A percentile compares a stretch with the other conserved stretches of the same genome.
These are phyloP conservation scores for Cercospora nicotianae DNA, from an alignment of 2,329 filamentous ascomycete species.

Conservation along the genomic window DNA sequence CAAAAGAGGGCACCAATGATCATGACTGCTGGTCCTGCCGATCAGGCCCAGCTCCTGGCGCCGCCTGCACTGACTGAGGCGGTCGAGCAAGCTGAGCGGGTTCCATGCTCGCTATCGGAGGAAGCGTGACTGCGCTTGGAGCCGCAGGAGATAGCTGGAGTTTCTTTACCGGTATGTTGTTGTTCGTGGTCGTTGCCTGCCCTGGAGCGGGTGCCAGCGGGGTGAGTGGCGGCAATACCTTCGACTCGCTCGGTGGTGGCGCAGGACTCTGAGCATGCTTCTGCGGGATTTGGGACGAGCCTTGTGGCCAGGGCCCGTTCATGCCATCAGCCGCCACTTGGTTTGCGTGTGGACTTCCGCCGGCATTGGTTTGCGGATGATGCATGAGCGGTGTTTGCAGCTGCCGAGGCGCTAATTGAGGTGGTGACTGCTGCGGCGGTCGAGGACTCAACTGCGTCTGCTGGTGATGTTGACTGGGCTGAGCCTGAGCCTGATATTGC, in stretches of 20 bases:
- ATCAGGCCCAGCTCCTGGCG: constrained; percentile 4
- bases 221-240: constrained; percentile 30
- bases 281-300: constrained; percentile 34
- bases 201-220: constrained; percentile 33
- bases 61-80: not conserved
- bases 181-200: constrained; percentile 27
- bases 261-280: constrained; percentile 33
- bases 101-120: constrained; percentile 2
- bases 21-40: not conserved
- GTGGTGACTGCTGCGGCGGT: constrained; percentile 2
- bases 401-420: constrained; percentile 2
- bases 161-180: constrained; percentile 37
- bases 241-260: constrained; percentile 22
- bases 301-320: constrained; percentile 37
- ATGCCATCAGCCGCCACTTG: constrained; percentile 38
- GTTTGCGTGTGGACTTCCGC: constrained; percentile 20
- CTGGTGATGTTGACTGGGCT: not conserved
- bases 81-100: not conserved
- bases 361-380: constrained; percentile 15
- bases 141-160: constrained; percentile 16
- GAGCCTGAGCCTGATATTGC: not conserved
- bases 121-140: constrained; percentile 1
- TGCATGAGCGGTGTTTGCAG: constrained; percentile 24
- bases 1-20: not conserved
- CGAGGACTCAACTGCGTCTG: constrained; percentile 9